phyloP scores from a whole-genome alignment of 805 yeast genomes.

The Saturnispora quitensis region DNA sequence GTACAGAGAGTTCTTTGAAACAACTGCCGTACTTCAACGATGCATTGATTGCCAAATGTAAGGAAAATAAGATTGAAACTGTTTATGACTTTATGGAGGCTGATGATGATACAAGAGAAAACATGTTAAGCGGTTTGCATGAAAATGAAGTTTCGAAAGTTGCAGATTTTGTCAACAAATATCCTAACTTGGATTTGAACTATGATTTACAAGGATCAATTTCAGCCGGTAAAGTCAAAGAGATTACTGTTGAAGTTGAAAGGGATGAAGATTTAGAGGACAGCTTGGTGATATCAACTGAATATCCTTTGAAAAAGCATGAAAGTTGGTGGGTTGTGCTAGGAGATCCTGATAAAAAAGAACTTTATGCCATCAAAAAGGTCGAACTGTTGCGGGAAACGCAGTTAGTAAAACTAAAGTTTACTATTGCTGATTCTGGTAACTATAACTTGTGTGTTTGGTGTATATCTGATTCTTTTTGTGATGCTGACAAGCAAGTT shows the following conservation, averaged over 20 bases:
- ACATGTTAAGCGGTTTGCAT: constrained; percentile 44
- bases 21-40: constrained; percentile 67
- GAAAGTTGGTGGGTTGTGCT: constrained; percentile 86
- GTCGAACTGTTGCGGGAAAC: constrained; percentile 42
- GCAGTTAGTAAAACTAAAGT: constrained; percentile 44
- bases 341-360: constrained; percentile 54
- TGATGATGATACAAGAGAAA: constrained; percentile 55
- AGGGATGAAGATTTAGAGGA: constrained; percentile 75
- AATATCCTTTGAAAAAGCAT: constrained; percentile 48
- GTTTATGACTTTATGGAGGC: constrained; percentile 73
- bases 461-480: constrained; percentile 85
- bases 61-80: constrained; percentile 46
- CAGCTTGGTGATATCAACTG: constrained; percentile 47
- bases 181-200: constrained; percentile 73
- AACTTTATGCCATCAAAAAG: constrained; percentile 66
- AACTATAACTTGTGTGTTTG: constrained; percentile 56
- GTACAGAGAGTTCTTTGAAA: constrained; percentile 61
- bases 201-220: constrained; percentile 39
- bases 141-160: constrained; percentile 49
- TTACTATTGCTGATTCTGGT: constrained; percentile 55
- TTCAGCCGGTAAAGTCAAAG: constrained; percentile 37
- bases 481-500: constrained; percentile 89
- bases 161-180: constrained; percentile 82
- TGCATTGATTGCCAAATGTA: constrained; percentile 45
- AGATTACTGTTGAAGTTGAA: constrained; percentile 39